Percentiles rank a stretch among this genome's conserved stretches.
Evolutionary conservation across 495 filamentous ascomycete species (phyloP).

Genomic region (Trichoderma parareesei): DNA sequence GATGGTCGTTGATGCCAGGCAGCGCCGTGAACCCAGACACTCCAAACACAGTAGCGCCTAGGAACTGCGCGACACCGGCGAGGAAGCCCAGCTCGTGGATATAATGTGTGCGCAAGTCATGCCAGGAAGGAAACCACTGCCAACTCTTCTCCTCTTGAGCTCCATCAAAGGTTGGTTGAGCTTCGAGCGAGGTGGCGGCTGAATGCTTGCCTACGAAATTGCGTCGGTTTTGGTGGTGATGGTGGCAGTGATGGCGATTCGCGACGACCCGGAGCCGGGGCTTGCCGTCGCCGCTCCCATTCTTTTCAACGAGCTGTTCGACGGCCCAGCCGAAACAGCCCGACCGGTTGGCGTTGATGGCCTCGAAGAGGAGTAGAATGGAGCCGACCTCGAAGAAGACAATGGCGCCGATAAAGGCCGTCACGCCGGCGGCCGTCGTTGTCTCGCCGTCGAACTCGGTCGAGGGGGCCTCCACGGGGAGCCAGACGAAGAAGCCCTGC

Average conservation of each 20-base stretch:
- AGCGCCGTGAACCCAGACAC: constrained; percentile 59
- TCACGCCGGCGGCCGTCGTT: constrained; percentile 48
- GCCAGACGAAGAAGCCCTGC: constrained; percentile 56
- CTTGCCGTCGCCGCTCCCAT: constrained; percentile 5
- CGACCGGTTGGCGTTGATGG: constrained; percentile 55
- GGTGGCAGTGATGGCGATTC: constrained; percentile 39
- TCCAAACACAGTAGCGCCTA: constrained; percentile 61
- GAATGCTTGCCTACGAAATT: constrained; percentile 13
- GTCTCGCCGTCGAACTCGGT: constrained; percentile 50
- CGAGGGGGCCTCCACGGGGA: constrained; percentile 47
- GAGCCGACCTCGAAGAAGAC: constrained; percentile 57
- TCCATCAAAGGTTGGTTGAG: neutral
- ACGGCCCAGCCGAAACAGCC: constrained; percentile 70
- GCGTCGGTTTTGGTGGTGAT: constrained; percentile 33
- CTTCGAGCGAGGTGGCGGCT: constrained; percentile 4
- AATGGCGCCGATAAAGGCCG: constrained; percentile 61
- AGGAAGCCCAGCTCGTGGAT: constrained; percentile 61
- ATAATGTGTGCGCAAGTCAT: constrained; percentile 55
- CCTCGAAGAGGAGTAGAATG: constrained; percentile 58
- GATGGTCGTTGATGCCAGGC: constrained; percentile 42
- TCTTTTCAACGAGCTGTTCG: constrained; percentile 34
- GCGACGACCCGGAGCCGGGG: neutral
- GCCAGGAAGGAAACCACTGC: constrained; percentile 52
- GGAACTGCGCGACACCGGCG: constrained; percentile 51
- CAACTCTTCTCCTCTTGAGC: constrained; percentile 29